Evolutionary conservation across 208 protist species (phyloP), one percentile per base, ranked within the genome.

Genomic region (Leishmania lainsoni): DNA sequence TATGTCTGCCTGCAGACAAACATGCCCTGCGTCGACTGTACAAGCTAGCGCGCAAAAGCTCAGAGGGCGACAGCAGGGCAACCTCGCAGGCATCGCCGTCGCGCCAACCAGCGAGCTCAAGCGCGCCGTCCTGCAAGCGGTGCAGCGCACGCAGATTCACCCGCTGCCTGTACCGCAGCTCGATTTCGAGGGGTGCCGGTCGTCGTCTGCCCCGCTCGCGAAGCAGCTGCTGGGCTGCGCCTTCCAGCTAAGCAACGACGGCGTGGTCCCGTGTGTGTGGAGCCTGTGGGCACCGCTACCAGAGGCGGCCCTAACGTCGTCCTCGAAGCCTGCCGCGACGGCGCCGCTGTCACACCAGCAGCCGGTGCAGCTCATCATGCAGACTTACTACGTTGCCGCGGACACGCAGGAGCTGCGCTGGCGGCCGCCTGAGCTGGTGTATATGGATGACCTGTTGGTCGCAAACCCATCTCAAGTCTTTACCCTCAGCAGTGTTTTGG

Each of bases 171-270:
- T 84, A 17, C 81, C 86, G 16, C 78, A 70, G 22, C 86, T 86
- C 52, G 79, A 84, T 61, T 83, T 85, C 63, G 79, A 79, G 63
- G n/a, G 45, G 3, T 42, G 39, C 16, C 51, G 22, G 35, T 52
- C 75, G 58, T 54, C 56, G 58, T 70, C 58, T 54, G 49, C n/a
- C 63, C 51, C 56, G 63, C 79, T 66, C 73, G 65, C 82, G 48
- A 85, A 85, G 87, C 75, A 72, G 54, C 79, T 90, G 29, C 71
- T 87, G 54, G 83, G 78, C 70, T 83, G 76, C 52, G 79, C 83
- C 42, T 90, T 90, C 35, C 83, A 90, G 68, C 83, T 87, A 8
- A 87, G 83, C 78, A 90, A 90, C 83, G 87, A 90, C 58, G 83
- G 81, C 17, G 78, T 84, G 26, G 75, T 81, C 59, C 84, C 84